Conservation (phyloP, 257 asterid species). For the Nicotiana knightiana region DNA sequence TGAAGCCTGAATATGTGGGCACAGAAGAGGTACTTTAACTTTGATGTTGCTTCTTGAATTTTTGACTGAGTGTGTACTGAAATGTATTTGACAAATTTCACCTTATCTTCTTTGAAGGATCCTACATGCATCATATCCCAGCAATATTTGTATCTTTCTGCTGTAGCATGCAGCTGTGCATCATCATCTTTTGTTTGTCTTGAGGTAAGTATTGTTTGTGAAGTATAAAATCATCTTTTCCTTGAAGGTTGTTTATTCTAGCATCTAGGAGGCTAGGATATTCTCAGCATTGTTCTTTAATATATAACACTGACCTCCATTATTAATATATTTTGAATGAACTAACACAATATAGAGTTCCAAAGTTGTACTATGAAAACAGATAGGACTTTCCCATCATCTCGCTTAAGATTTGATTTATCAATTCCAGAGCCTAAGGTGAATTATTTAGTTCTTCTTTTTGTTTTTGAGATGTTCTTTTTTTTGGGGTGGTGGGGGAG, state of each 20-base stretch:
- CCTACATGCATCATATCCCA: conserved; percentile 85
- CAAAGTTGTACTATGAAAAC: background rate
- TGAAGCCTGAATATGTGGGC: conserved; percentile 27
- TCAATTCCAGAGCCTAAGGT: background rate
- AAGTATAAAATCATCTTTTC: background rate
- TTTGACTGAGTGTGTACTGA: background rate
- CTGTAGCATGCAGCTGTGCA: conserved; percentile 82
- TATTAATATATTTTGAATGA: background rate
- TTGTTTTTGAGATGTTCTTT: background rate
- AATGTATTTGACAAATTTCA: conserved; percentile 22
- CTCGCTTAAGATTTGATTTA: background rate
- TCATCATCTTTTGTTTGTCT: conserved; percentile 77
- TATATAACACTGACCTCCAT: background rate
- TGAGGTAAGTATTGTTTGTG: conserved; percentile 54
- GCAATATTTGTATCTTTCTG: conserved; percentile 78
- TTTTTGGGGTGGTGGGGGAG: background rate
- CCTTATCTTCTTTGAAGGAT: conserved; percentile 51
- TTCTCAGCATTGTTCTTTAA: background rate
- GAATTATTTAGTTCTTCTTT: background rate
- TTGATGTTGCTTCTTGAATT: background rate
- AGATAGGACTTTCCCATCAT: background rate
- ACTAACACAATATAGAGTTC: background rate
- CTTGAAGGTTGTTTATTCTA: background rate
- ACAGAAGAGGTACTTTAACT: conserved; percentile 65
- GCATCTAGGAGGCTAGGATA: background rate